Evolutionary conservation across 768 basidiomycete species (phyloP), one percentile per base, ranked within the genome.

Genomic region (Amanita molliuscula): DNA sequence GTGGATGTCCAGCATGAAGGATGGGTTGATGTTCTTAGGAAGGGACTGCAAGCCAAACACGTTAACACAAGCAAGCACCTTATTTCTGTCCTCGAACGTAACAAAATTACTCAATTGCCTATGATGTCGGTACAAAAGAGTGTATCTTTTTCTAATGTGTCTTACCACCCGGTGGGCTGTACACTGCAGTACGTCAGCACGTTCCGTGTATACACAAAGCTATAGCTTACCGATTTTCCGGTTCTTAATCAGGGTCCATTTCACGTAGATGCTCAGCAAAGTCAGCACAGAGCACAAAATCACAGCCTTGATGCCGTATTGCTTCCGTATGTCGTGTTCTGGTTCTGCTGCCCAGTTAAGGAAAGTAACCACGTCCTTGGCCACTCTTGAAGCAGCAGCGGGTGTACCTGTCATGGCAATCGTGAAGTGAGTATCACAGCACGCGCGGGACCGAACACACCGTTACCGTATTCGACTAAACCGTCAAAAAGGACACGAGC

Each of bases 301-400:
- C 58, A 94, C 81, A 18, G 92, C 94, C 71, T 97, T 94, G 66
- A 98, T 73, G 56, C 96, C 95, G 63, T 84, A 84, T 78, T 91
- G 93, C 77, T 99, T 98, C 65, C 96, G 78, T 65, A 94, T 87
- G 62, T 99, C 96, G 60, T 94, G 88, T 66, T 99, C 96, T 26
- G 96, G 96, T 66, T 99, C 96, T 51, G 96, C 81, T 15, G 95
- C 90, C 94, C 94, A 98, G 70, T 81, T 82, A 44, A 98, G 71
- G 84, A 98, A 97, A 2, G 88, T 90, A 41, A 80, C 79, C 48
- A 99, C 93, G 62, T 99, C 96, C 77, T 98, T 99, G 58, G 96
- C 95, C 95, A 99, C 94, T 67, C 99, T 96, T 4, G 91, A 88
- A 5, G 92, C 84, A 43, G 96, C 98, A 10, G 95, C 90, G 11